Conservation (phyloP, 441 rosid genomes). For the Populus tomentosa region DNA sequence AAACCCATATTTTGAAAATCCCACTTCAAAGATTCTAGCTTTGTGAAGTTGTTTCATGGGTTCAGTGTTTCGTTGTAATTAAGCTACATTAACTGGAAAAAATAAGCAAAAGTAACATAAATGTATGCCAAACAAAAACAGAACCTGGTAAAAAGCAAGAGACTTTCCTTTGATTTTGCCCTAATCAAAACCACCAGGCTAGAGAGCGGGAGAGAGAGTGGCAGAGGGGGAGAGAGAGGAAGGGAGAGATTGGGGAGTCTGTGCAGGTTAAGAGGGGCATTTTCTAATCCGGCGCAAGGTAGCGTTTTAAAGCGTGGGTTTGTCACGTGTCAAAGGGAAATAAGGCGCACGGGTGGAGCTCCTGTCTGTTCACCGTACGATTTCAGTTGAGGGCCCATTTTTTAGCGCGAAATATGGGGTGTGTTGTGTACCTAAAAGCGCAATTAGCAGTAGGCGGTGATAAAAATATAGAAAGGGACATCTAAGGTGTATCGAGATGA, state of each 20-base stretch:
- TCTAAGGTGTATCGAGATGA: background rate
- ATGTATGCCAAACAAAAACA: background rate
- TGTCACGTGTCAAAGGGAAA: background rate
- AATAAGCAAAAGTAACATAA: background rate
- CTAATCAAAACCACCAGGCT: constrained; percentile 7
- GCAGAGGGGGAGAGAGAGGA: background rate
- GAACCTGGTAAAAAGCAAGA: constrained; percentile 20
- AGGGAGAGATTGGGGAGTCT: background rate
- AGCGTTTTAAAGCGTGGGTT: background rate
- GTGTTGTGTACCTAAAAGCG: background rate
- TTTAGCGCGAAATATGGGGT: background rate
- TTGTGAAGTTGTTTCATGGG: background rate
- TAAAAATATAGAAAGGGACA: constrained; percentile 7
- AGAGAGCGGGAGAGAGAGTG: background rate
- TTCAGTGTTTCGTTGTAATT: background rate
- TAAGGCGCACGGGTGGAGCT: constrained; percentile 3
- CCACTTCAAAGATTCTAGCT: constrained; percentile 29
- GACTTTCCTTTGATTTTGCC: background rate
- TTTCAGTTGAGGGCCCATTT: constrained; percentile 6
- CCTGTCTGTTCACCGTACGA: constrained; percentile 17
- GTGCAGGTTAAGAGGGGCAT: constrained; percentile 23
- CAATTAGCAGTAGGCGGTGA: constrained; percentile 1
- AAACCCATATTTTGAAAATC: constrained; percentile 23
- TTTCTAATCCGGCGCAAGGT: constrained; percentile 22
- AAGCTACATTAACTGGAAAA: constrained; percentile 13